Evolutionary conservation across 495 filamentous ascomycete species (phyloP).

Genomic region (Penicillium taxi): DNA sequence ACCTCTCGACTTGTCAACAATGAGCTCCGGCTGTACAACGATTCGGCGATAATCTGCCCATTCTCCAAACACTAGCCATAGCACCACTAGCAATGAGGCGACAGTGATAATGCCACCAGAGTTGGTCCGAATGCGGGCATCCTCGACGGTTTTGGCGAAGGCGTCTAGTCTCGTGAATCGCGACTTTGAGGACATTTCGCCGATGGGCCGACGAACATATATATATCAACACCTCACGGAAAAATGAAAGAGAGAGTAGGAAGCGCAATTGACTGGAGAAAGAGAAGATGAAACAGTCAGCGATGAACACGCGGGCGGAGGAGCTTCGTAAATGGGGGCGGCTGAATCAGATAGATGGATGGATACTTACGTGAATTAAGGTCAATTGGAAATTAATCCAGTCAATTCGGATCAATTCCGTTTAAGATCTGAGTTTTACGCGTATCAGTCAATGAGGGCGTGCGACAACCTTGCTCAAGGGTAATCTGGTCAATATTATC

Average conservation of each 20-base stretch:
- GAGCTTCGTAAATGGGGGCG: background rate
- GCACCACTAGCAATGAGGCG: conserved; percentile 72
- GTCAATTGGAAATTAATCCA: background rate
- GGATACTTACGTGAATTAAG: background rate
- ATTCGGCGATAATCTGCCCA: conserved; percentile 88
- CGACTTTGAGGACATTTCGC: conserved; percentile 52
- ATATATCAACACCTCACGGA: conserved; percentile 3
- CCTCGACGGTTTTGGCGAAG: conserved; percentile 98
- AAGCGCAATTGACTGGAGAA: conserved; percentile 8
- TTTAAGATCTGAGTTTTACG: background rate
- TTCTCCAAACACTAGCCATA: conserved; percentile 90
- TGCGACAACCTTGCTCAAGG: conserved; percentile 2
- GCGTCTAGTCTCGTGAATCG: conserved; percentile 94
- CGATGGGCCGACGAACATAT: conserved; percentile 25
- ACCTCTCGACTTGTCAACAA: conserved; percentile 96
- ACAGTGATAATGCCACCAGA: conserved; percentile 94
- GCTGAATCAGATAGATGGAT: background rate
- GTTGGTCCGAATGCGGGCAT: conserved; percentile 95
- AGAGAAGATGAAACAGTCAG: conserved; percentile 12
- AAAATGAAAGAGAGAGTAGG: conserved; percentile 1
- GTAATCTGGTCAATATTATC: conserved; percentile 21
- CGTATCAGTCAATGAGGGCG: background rate
- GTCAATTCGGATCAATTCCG: background rate
- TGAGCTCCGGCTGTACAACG: conserved; percentile 80
- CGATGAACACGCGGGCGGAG: background rate